Conservation (phyloP, 257 asterid genomes). For the Ophiorrhiza pumila region DNA sequence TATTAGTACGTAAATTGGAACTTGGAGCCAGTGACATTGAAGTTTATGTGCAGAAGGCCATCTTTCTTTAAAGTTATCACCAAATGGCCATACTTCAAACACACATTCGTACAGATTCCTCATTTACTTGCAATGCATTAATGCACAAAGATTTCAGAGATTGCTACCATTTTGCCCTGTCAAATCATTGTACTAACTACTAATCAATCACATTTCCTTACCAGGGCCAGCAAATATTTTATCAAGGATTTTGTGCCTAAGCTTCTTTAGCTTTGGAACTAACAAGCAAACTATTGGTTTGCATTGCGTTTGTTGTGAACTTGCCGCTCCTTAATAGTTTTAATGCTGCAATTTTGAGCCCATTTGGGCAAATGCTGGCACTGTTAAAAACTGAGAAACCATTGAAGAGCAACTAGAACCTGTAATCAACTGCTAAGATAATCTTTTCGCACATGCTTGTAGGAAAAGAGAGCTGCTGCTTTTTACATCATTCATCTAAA, state of each 20-base stretch:
- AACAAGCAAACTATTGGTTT: too few species aligned
- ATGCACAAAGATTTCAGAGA: neutral
- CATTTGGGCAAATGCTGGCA: neutral
- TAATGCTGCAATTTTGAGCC: too few species aligned
- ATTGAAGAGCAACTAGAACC: neutral
- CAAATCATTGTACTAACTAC: too few species aligned
- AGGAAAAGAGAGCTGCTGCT: conserved; percentile 25
- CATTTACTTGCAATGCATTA: too few species aligned
- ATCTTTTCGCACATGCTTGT: neutral
- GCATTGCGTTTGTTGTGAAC: neutral
- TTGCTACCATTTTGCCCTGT: neutral
- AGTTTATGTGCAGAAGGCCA: neutral
- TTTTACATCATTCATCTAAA: conserved; percentile 26
- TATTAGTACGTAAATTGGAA: neutral
- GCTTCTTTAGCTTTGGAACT: neutral
- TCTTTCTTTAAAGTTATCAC: neutral
- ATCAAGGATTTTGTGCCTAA: neutral
- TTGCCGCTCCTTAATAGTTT: too few species aligned
- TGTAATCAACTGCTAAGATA: neutral
- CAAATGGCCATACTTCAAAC: neutral
- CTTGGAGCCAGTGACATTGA: conserved; percentile 4
- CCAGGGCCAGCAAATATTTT: neutral
- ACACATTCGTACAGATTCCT: too few species aligned
- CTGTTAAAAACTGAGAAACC: neutral
- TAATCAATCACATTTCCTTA: neutral